Evolutionary conservation across 2,329 filamentous ascomycete genomes (phyloP), one percentile per base, ranked within the genome.

Genomic region (Penicillium freii): DNA sequence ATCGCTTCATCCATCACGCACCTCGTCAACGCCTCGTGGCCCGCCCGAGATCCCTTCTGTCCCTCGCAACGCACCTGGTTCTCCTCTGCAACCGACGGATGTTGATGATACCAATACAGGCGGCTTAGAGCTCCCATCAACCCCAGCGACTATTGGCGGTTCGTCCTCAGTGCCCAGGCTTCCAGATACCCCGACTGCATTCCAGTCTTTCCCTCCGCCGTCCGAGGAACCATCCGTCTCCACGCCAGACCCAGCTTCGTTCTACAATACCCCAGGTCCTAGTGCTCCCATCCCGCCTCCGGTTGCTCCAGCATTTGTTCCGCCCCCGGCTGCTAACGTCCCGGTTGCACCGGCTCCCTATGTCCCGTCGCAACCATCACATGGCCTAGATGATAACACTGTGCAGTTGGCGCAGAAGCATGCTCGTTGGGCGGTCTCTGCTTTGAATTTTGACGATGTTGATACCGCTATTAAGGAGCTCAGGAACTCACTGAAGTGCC

Each of bases 351-450:
- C 62, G 57, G 44, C 55, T 31, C 59, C 66, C 15, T 56, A 65
- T 29, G 57, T 64, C 4, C 58, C 66, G 6, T 61, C 60, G 40
- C 62, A 70, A 36, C 64, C 64, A 17, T 59, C 71, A 19, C 71
- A 74, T n/a, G 66, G 69, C 6, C 66, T 80, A 5, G 82, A 88
- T 11, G 91, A 96, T 62, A 88, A 92, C 58, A 81, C 88, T 0
- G 88, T 97, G 36, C 79, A 85, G 36, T 84, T 87, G 66, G 93
- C 94, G 5, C 92, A 96, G 73, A 99, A 97, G 72, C 94, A 97
- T 77, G 92, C 93, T 2, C 92, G 91, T 68, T 99, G 91, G 91
- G 94, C 94, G 0, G 96, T 97, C 42, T 97, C 92, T 11, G 94
- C 94, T 0, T 78, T 99, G 47, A 96, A 97, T 68, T 99, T 99